Evolutionary conservation across 139 green algal species (phyloP).

Genomic region (Chlamydomonas sp.): DNA sequence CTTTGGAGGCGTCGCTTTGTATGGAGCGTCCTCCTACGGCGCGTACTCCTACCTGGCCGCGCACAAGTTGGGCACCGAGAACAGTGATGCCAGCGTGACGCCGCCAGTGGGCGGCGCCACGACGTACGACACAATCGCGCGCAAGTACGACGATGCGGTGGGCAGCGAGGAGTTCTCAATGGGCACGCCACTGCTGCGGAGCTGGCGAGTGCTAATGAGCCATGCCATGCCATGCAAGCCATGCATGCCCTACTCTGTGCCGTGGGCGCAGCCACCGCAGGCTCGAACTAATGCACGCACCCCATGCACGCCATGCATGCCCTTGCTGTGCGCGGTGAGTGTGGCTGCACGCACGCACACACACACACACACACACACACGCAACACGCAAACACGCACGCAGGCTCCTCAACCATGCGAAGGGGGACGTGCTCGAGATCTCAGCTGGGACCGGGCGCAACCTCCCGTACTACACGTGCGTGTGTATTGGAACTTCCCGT

Average conservation of each 20-base stretch:
- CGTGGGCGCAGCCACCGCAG: too few relatives aligned
- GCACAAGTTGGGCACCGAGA: constrained; percentile 2
- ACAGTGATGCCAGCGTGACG: neutral
- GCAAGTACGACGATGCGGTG: constrained; percentile 9
- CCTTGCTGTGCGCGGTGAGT: too few relatives aligned
- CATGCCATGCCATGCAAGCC: too few relatives aligned
- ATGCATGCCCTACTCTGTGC: too few relatives aligned
- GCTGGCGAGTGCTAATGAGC: too few relatives aligned
- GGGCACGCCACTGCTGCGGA: neutral
- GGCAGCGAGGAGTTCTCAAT: constrained; percentile 9
- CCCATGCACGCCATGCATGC: too few relatives aligned
- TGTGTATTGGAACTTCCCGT: too few relatives aligned
- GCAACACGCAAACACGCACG: too few relatives aligned
- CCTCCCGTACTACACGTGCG: too few relatives aligned
- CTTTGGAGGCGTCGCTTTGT: neutral
- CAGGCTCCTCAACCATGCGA: constrained; percentile 6
- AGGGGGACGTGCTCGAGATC: constrained; percentile 16
- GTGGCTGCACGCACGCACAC: too few relatives aligned
- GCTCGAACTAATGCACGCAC: too few relatives aligned
- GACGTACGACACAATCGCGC: neutral
- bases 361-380: too few relatives aligned
- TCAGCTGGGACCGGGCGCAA: constrained; percentile 14
- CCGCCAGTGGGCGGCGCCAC: neutral
- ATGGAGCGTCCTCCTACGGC: neutral
- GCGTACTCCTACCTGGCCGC: constrained; percentile 2